Conservation (phyloP, 169 alveolate species). For the Eimeria brunetti region DNA sequence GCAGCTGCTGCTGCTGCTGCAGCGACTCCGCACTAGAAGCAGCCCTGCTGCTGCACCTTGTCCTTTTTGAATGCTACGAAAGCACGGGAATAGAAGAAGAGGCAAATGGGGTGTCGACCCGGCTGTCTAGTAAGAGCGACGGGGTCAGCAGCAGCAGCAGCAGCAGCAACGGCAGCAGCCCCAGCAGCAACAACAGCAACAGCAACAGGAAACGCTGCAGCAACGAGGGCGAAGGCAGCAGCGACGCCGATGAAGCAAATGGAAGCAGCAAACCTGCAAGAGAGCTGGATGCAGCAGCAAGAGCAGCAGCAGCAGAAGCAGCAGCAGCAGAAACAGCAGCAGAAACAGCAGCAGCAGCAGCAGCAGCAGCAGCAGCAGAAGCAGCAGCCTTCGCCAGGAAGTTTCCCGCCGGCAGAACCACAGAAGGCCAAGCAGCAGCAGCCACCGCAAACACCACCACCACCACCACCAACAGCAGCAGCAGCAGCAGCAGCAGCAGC, state of each 20-base stretch:
- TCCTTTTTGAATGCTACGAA: not conserved
- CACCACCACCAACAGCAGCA: not conserved
- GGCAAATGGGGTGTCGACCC: not conserved
- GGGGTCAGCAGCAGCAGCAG: constrained; percentile 38
- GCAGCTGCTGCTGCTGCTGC: constrained; percentile 68
- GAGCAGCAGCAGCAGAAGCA: not conserved
- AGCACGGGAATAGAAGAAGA: not conserved
- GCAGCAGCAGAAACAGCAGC: not conserved
- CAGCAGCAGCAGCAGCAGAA: not conserved
- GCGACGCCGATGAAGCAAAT: not conserved
- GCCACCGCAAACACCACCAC: not conserved
- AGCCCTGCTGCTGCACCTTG: constrained; percentile 15
- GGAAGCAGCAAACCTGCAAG: not conserved
- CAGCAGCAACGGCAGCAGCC: not conserved
- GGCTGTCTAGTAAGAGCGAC: not conserved
- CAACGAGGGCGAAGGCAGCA: not conserved
- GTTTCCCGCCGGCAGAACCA: not conserved
- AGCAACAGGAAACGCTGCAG: not conserved
- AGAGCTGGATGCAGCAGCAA: not conserved
- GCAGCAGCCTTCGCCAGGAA: constrained; percentile 26
- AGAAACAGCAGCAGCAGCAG: not conserved
- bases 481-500: constrained; percentile 8
- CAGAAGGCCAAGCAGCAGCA: not conserved
- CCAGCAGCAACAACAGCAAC: constrained; percentile 6
- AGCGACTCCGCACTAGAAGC: constrained; percentile 36